Percentiles rank a stretch among this genome's conserved stretches.
Evolutionary conservation across 2,329 filamentous ascomycete species (phyloP).

Genomic region (Neurospora sp.): DNA sequence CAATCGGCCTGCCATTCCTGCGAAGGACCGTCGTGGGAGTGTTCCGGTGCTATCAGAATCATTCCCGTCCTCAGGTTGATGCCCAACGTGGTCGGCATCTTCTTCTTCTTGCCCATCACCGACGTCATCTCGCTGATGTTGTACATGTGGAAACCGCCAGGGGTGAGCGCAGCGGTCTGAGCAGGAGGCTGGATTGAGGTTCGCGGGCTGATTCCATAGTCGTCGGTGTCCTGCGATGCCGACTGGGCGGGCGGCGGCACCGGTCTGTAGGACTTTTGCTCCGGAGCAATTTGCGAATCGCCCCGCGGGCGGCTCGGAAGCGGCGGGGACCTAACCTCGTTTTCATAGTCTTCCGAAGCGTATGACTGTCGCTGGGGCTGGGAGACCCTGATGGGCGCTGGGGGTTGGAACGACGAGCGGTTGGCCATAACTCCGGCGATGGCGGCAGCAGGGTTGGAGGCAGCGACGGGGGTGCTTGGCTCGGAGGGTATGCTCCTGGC

Average conservation of each 20-base stretch:
- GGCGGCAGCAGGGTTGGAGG: slow-evolving; percentile 40
- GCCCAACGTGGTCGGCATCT: slow-evolving; percentile 96
- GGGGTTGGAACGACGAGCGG: slow-evolving; percentile 35
- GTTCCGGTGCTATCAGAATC: slow-evolving; percentile 86
- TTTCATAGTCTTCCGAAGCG: slow-evolving; percentile 59
- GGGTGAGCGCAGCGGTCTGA: slow-evolving; percentile 37
- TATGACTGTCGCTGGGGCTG: slow-evolving; percentile 43
- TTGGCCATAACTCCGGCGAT: slow-evolving; percentile 47
- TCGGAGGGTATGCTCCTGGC: slow-evolving; percentile 23
- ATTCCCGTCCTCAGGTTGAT: slow-evolving; percentile 81
- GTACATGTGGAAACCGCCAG: slow-evolving; percentile 84
- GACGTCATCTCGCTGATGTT: slow-evolving; percentile 97
- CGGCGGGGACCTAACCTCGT: slow-evolving; percentile 48
- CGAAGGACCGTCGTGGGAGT: slow-evolving; percentile 68
- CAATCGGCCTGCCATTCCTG: slow-evolving; percentile 93
- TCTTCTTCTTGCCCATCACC: slow-evolving; percentile 94
- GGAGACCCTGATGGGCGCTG: slow-evolving; percentile 38
- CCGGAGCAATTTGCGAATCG: slow-evolving; percentile 31
- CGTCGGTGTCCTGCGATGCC: slow-evolving; percentile 19
- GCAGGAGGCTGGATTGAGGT: slow-evolving; percentile 18
- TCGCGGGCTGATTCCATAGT: slow-evolving; percentile 24
- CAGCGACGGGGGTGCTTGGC: slow-evolving; percentile 24
- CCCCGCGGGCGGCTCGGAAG: slow-evolving; percentile 55
- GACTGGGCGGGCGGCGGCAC: slow-evolving; percentile 18
- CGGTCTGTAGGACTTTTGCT: slow-evolving; percentile 12